Conservation (phyloP, 192 early-diverging fungal genomes). For the Phycomyces nitens region DNA sequence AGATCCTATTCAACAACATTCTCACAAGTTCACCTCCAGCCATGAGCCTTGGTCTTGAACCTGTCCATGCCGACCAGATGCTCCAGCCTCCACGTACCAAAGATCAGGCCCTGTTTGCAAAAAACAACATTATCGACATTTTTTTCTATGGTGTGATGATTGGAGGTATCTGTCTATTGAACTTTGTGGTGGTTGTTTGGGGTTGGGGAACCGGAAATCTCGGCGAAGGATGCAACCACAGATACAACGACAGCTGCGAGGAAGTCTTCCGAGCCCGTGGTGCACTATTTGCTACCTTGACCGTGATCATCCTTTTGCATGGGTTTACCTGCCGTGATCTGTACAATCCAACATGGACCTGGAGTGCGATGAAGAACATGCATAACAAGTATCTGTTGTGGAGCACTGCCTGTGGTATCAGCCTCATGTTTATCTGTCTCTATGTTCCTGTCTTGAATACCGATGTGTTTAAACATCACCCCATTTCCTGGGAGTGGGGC, state of each 20-base stretch:
- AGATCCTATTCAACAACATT: constrained; percentile 80
- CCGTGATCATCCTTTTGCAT: constrained; percentile 67
- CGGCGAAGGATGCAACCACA: constrained; percentile 56
- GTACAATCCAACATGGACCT: constrained; percentile 57
- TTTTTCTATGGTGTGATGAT: constrained; percentile 64
- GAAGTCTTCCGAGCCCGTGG: constrained; percentile 69
- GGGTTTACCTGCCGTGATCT: constrained; percentile 73
- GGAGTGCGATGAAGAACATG: constrained; percentile 37
- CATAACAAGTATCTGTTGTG: constrained; percentile 54
- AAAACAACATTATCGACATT: constrained; percentile 63
- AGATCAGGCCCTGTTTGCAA: constrained; percentile 64
- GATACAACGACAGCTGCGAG: constrained; percentile 51
- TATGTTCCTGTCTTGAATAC: constrained; percentile 70
- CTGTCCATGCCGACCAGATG: constrained; percentile 62
- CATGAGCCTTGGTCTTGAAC: constrained; percentile 73
- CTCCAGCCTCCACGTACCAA: constrained; percentile 62
- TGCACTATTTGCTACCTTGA: constrained; percentile 67
- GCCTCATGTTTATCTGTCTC: constrained; percentile 51
- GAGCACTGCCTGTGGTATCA: constrained; percentile 43
- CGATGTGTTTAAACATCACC: constrained; percentile 56
- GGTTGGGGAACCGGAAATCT: constrained; percentile 58
- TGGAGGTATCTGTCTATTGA: constrained; percentile 56
- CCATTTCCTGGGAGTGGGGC: constrained; percentile 75
- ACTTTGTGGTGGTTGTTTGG: constrained; percentile 64
- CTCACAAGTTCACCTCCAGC: constrained; percentile 76